Evolutionary conservation across 202 grass and related monocot genomes (phyloP), one percentile per base, ranked within the genome.

Genomic region (Zoysia matrella): DNA sequence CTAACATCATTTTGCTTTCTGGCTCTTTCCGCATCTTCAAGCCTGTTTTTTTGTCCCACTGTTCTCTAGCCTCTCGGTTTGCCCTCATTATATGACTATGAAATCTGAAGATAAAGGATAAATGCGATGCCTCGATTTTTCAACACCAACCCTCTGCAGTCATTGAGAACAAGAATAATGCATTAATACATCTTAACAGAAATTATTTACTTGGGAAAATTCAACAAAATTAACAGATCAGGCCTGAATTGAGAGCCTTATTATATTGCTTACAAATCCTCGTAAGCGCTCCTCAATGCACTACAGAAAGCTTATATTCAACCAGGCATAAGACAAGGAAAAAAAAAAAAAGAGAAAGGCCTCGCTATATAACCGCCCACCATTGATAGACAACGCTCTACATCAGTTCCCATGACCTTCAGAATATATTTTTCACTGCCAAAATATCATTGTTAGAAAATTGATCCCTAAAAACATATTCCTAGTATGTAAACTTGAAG

Each of bases 231-330:
- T 66, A 88, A 60, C 47, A 56, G 65, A 79, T 61, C 54, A 16
- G 1, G 88, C 92, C 89, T 99, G 96, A 80, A 95, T 99, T 47
- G 96, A 99, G 65, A 99, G 73, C 78, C 91, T 95, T 86, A 99
- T 88, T 84, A 89, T 84, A 88, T 90, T 86, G 85, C 77, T 89
- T 80, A 99, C 82, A 66, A 98, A 83, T 71, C 87, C 96, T 51
- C 77, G 88, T 85, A 99, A 90, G 22, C 90, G 83, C 72, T 99
- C 95, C 78, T 93, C 95, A 56, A 98, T 83, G 3, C 95, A 98
- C 92, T 95, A 79, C 18, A 60, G 39, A 94, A 83, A 79, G 40
- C 52, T 68, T 58, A 78, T 51, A 47, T 91, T 80, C 84, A 52
- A 86, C 75, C 55, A 87, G 67, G 65, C 69, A 73, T 78, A 85